Evolutionary conservation across 495 filamentous ascomycete species (phyloP).

Genomic region (Filosporella fistucella): DNA sequence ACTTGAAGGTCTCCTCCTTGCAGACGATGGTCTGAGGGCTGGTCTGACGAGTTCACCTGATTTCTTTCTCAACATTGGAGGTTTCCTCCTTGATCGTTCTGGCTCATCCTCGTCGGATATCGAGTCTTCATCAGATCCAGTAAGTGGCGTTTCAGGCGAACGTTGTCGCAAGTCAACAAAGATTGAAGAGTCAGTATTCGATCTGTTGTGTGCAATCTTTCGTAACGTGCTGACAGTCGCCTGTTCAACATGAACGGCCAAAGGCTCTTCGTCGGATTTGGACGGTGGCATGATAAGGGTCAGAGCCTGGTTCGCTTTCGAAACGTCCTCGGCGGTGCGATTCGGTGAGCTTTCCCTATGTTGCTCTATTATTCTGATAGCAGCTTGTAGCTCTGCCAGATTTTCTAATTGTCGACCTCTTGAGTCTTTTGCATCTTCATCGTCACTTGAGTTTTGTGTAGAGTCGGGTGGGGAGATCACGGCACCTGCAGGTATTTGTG

Average conservation of each 20-base stretch:
- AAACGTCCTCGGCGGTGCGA: conserved; percentile 18
- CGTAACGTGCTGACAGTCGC: conserved; percentile 21
- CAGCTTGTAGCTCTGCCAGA: conserved; percentile 75
- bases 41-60: conserved; percentile 95
- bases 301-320: conserved; percentile 30
- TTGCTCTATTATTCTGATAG: conserved; percentile 73
- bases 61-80: conserved; percentile 93
- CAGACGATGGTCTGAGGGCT: conserved; percentile 71
- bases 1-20: conserved; percentile 76
- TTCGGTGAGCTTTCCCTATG: conserved; percentile 60
- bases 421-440: conserved; percentile 56
- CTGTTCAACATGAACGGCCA: conserved; percentile 10
- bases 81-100: conserved; percentile 46
- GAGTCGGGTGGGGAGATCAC: conserved; percentile 89
- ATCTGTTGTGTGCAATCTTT: conserved; percentile 69
- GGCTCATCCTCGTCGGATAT: conserved; percentile 58
- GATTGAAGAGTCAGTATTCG: conserved; percentile 73
- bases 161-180: conserved; percentile 35
- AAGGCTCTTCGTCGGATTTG: conserved; percentile 23
- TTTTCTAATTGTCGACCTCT: conserved; percentile 55
- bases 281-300: conserved; percentile 27
- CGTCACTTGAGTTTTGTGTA: conserved; percentile 70
- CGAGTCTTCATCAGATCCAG: conserved; percentile 58
- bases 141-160: conserved; percentile 49
- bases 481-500: conserved; percentile 69